These are phyloP conservation scores for Ceratobasidium sp. DNA, from an alignment of 1,284 basidiomycete species.

Conservation along the genomic window DNA sequence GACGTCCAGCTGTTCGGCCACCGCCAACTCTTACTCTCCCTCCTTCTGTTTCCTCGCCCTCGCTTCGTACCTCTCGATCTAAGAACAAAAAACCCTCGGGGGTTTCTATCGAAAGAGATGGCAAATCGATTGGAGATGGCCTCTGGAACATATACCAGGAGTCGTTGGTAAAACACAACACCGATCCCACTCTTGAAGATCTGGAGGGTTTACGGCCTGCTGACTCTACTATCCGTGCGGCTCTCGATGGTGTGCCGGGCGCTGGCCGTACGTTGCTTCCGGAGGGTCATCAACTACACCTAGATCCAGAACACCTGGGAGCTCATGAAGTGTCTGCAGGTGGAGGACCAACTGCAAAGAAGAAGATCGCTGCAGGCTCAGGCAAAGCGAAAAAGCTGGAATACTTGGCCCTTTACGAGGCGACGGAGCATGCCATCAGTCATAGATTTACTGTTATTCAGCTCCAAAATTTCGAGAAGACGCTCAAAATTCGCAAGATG, in stretches of 20 bases:
- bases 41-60: slow-evolving; percentile 14
- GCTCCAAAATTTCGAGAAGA: slow-evolving; percentile 10
- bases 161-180: neutral
- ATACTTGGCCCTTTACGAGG: slow-evolving; percentile 31
- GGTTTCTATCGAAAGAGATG: neutral
- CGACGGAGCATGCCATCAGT: slow-evolving; percentile 17
- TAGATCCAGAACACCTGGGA: slow-evolving; percentile 20
- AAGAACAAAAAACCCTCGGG: neutral
- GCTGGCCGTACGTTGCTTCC: slow-evolving; percentile 20
- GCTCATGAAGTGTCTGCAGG: slow-evolving; percentile 33
- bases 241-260: slow-evolving; percentile 26
- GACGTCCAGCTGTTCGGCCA: slow-evolving; percentile 22
- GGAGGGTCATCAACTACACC: slow-evolving; percentile 16
- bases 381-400: slow-evolving; percentile 36
- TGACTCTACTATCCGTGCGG: slow-evolving; percentile 14
- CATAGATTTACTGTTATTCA: slow-evolving; percentile 20
- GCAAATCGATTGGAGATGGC: neutral
- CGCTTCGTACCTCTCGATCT: neutral
- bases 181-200: slow-evolving; percentile 26
- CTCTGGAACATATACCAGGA: slow-evolving; percentile 19
- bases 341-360: slow-evolving; percentile 16
- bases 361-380: slow-evolving; percentile 30
- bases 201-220: slow-evolving; percentile 28
- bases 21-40: slow-evolving; percentile 32
- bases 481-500: neutral